Percentiles rank a stretch among this genome's conserved stretches.
phyloP scores from a whole-genome alignment of 371 early-diverging fungal species.

The Apophysomyces trapeziformis region DNA sequence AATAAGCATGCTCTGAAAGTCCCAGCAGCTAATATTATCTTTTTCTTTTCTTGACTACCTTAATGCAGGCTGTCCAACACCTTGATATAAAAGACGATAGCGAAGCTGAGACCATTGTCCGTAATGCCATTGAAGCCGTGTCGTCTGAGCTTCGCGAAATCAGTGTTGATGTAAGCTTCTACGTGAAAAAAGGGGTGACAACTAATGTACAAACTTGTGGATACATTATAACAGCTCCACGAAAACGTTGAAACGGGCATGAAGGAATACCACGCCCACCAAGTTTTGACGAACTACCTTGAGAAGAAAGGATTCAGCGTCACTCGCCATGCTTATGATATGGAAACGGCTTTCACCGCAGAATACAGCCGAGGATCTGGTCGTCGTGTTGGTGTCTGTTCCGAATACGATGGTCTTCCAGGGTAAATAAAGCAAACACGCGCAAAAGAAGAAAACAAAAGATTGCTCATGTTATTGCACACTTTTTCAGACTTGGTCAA shows the following conservation, averaged over 20 bases:
- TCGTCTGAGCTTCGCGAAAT: conserved; percentile 47
- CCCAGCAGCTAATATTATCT: neutral
- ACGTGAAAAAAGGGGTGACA: neutral
- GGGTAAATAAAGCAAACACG: conserved; percentile 29
- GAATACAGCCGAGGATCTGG: conserved; percentile 44
- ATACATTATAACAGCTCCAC: conserved; percentile 44
- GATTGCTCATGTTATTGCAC: neutral
- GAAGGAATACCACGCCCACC: conserved; percentile 58
- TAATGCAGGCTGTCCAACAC: conserved; percentile 24
- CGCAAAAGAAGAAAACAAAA: neutral
- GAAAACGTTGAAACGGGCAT: conserved; percentile 60
- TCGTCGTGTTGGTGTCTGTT: conserved; percentile 53
- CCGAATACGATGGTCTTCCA: conserved; percentile 69
- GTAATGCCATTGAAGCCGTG: conserved; percentile 41
- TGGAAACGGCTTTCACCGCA: conserved; percentile 66
- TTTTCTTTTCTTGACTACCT: neutral
- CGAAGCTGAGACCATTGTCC: conserved; percentile 27
- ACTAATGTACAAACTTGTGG: neutral
- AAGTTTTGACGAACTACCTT: conserved; percentile 55
- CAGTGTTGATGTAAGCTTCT: conserved; percentile 43
- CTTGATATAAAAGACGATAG: conserved; percentile 26
- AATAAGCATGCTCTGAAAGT: neutral
- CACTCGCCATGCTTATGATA: conserved; percentile 54
- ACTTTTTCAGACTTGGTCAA: conserved; percentile 41
- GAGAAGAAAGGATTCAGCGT: conserved; percentile 56